Evolutionary conservation across 2,329 filamentous ascomycete genomes (phyloP), one percentile per base, ranked within the genome.

Genomic region (Colletotrichum simmondsii): DNA sequence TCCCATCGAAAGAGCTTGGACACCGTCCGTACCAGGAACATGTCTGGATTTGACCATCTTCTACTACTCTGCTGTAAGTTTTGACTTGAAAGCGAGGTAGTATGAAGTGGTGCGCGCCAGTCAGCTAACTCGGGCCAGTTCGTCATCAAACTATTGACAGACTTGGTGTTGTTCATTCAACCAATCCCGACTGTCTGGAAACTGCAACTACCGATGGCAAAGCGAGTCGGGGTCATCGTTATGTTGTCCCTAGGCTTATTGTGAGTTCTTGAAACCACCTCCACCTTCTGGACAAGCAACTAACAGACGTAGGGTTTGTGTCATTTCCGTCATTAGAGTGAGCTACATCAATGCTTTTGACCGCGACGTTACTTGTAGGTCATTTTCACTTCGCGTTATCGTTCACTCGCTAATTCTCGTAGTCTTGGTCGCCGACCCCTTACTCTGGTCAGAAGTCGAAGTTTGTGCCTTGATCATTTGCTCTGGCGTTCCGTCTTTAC

Each of bases 121-220:
- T 16, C 16, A 16, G 35, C 71, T 75, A 35, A 30, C n/a, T 19
- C 26, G 2, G 4, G 10, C 19, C 54, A 79, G 77, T 79, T 78
- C 49, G 79, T 77, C 32, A 79, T 83, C 75, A 84, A 84, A 73
- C 75, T 84, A 42, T 73, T 76, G 12, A 83, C 81, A 46, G 81
- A 83, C 63, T 75, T 84, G 58, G 75, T 81, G 30, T 74, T 84
- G 8, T 83, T 83, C 66, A 74, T 81, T 19, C 79, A 83, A 53
- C 82, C 83, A 4, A 81, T 84, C 16, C 82, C 82, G 0, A 77
- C 80, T n/a, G 79, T 83, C 72, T 79, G 79, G 73, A 80, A 78
- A 37, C 72, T 84, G 42, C 79, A 82, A 32, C 75, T 83, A 11
- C 81, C 78, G 6, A n/a, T 76, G 12, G 76, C 74, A 10, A 79